phyloP scores from a whole-genome alignment of 345 rosid species.

The Acer saccharum region DNA sequence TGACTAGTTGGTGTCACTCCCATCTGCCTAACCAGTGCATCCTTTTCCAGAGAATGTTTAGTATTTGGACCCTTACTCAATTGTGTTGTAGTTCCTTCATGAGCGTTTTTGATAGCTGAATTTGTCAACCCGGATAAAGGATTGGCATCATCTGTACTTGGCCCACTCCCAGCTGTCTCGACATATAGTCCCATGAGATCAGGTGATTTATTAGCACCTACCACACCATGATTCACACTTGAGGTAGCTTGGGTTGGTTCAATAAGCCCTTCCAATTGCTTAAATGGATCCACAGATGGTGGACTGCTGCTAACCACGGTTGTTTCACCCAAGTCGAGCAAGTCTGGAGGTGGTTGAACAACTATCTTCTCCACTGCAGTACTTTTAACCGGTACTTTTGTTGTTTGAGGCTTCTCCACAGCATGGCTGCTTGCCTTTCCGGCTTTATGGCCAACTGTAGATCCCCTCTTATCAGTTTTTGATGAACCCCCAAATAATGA shows the following conservation, averaged over 20 bases:
- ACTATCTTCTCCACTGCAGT: conserved; percentile 35
- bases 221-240: conserved; percentile 23
- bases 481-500: conserved; percentile 87
- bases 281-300: conserved; percentile 70
- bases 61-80: conserved; percentile 66
- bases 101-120: conserved; percentile 13
- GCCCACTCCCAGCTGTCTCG: too few relatives aligned
- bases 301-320: conserved; percentile 33
- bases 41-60: conserved; percentile 77
- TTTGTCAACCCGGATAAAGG: conserved; percentile 34
- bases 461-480: conserved; percentile 57
- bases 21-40: conserved; percentile 90
- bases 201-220: conserved; percentile 30
- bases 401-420: conserved; percentile 33
- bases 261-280: conserved; percentile 80
- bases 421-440: conserved; percentile 48
- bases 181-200: conserved; percentile 58
- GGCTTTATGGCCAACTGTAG: conserved; percentile 55
- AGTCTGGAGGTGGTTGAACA: conserved; percentile 75
- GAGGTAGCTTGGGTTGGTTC: conserved; percentile 42
- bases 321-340: conserved; percentile 88
- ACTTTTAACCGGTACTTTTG: conserved; percentile 25
- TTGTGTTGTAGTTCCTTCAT: conserved; percentile 30
- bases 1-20: too few relatives aligned
- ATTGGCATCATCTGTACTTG: conserved; percentile 30